Evolutionary conservation across 2,329 filamentous ascomycete species (phyloP), one percentile per base, ranked within the genome.

Genomic region (Aspergillus fumigatiaffinis): DNA sequence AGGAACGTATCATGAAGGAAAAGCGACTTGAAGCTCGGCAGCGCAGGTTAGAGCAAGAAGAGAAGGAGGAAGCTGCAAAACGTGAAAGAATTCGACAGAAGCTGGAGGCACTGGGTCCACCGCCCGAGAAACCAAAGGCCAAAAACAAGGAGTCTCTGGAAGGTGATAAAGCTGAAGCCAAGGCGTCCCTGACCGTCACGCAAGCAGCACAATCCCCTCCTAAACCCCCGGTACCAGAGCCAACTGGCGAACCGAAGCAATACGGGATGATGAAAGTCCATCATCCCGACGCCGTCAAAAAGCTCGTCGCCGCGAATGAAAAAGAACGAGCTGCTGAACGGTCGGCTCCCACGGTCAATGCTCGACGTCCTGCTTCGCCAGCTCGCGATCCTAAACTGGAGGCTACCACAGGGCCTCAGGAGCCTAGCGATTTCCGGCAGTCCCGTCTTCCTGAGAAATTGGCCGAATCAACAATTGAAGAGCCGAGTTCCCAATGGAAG

Each of bases 261-360:
- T 85, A 84, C 69, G 83, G 83, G 47, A 80, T 85, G 80, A 85
- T 85, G 79, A 85, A 84, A 69, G 79, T 85, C 9, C 82, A 85
- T 66, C 81, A 82, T 63, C 76, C 82, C 28, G 81, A 84, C 56
- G 73, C 79, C 5, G 79, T 83, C 28, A 79, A 78, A 64, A 79
- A 76, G 63, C 63, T 77, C 46, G 69, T 73, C 48, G 66, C 71
- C 49, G 68, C 71, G 26, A 70, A 67, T 57, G 72, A 77, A 51
- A 70, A 67, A 53, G 71, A 76, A 46, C 71, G 69, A 50, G 64
- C 60, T 17, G 55, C 67, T 44, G 73, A 78, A 35, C 77, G 74
- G 57, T 53, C 69, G 21, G 23, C 61, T 7, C 41, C 58, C 17
- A 58, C 62, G 25, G 56, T 65, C 52, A 64, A 69, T 56, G 54